A percentile compares a stretch with the other conserved stretches of the same genome.
Evolutionary conservation across 495 filamentous ascomycete genomes (phyloP).

Genomic region (Xylaria grammica): DNA sequence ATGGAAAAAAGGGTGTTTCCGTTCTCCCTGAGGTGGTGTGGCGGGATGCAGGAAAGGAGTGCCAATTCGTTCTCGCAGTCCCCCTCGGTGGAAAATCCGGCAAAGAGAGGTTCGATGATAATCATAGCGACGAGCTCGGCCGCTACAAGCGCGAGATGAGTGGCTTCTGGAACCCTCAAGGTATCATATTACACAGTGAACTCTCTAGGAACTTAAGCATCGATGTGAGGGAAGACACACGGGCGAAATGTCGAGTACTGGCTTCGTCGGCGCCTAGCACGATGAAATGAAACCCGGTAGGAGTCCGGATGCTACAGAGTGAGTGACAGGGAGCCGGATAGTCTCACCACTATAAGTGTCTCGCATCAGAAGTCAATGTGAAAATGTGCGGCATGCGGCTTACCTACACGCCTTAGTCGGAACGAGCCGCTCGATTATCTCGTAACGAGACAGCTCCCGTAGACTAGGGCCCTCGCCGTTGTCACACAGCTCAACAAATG

Average conservation of each 20-base stretch:
- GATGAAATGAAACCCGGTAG: not conserved
- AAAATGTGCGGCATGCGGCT: too few relatives aligned
- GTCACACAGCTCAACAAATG: not conserved
- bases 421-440: not conserved
- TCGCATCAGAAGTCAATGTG: not conserved
- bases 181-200: not conserved
- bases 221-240: not conserved
- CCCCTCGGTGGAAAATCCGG: not conserved
- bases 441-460: not conserved
- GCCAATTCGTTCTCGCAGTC: not conserved
- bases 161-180: not conserved
- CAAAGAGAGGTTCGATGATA: not conserved
- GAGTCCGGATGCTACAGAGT: not conserved
- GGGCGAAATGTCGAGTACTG: not conserved
- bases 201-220: not conserved
- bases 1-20: not conserved
- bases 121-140: not conserved
- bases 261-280: not conserved
- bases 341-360: not conserved
- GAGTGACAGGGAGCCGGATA: not conserved
- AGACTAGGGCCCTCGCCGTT: not conserved
- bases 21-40: not conserved
- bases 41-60: not conserved
- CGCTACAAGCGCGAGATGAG: not conserved
- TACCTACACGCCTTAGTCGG: too few relatives aligned